A percentile compares a stretch with the other conserved stretches of the same genome.
These are phyloP conservation scores for Avena atlantica DNA, from an alignment of 176 grass and related monocot genomes.

Conservation along the genomic window DNA sequence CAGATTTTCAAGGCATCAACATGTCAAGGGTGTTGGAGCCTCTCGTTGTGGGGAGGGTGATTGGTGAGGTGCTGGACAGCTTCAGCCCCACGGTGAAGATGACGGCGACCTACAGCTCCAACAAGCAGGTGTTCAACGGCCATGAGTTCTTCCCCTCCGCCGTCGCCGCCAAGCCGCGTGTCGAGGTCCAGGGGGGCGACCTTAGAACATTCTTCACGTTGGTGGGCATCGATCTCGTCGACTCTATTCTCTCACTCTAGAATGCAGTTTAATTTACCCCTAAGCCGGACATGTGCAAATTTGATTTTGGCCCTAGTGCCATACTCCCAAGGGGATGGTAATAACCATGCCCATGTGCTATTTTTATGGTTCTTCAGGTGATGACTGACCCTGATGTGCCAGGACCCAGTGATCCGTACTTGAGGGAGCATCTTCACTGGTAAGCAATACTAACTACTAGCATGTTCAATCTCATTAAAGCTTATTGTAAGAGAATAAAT, in stretches of 20 bases:
- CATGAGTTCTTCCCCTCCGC: not conserved
- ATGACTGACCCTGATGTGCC: conserved; percentile 25
- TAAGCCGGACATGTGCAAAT: not conserved
- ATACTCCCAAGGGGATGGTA: too few species aligned
- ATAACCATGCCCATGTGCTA: not conserved
- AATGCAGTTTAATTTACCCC: not conserved
- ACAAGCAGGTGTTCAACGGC: conserved; percentile 20
- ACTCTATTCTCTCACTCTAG: not conserved
- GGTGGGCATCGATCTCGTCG: not conserved
- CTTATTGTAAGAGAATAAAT: not conserved
- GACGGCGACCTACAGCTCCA: not conserved
- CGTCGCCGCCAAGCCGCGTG: not conserved
- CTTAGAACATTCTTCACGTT: conserved; percentile 1
- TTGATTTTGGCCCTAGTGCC: not conserved
- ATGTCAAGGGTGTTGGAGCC: not conserved
- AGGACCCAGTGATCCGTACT: conserved; percentile 13
- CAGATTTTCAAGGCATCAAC: not conserved
- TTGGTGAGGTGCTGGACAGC: not conserved
- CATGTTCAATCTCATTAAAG: not conserved
- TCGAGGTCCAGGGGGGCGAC: not conserved
- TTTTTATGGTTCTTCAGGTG: conserved; percentile 3
- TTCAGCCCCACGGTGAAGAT: conserved; percentile 17
- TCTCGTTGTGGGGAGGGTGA: not conserved
- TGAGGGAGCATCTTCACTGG: conserved; percentile 25
- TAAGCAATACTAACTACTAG: not conserved